These are phyloP conservation scores for Rubroboletus satanas DNA, from an alignment of 768 basidiomycete genomes.

Conservation along the genomic window DNA sequence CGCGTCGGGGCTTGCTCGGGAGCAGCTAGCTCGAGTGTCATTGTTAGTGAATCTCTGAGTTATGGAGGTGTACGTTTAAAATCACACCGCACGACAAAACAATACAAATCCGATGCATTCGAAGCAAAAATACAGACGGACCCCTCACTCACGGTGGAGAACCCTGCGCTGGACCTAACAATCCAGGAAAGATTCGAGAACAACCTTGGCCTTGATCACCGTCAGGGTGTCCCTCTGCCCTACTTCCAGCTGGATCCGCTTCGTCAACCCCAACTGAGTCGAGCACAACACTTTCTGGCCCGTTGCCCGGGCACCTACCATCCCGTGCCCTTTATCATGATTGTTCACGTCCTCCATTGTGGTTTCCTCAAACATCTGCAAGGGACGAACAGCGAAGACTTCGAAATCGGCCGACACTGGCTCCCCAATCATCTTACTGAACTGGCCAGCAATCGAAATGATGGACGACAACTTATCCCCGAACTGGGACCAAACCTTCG, in stretches of 20 bases:
- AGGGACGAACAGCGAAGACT: background rate
- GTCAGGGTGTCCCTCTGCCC: background rate
- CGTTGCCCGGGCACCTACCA: background rate
- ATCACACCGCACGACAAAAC: too few species aligned
- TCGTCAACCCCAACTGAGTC: slow-evolving; percentile 13
- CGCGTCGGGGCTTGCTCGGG: background rate
- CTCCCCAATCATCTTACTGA: slow-evolving; percentile 9
- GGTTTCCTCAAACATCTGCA: background rate
- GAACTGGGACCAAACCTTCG: slow-evolving; percentile 2
- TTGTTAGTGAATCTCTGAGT: too few species aligned
- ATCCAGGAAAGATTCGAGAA: slow-evolving; percentile 11
- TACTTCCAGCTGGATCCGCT: background rate
- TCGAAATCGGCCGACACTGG: slow-evolving; percentile 7
- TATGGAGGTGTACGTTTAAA: background rate
- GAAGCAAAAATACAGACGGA: background rate
- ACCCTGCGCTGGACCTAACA: background rate
- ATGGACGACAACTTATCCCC: background rate
- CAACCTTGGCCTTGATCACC: slow-evolving; percentile 7
- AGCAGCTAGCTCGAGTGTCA: background rate
- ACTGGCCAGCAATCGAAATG: background rate
- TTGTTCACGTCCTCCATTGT: slow-evolving; percentile 6
- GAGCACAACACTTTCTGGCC: slow-evolving; percentile 10
- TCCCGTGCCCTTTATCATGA: background rate
- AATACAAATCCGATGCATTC: background rate
- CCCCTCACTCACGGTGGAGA: background rate